These are phyloP conservation scores for Mariannaea sp. DNA, from an alignment of 2,329 filamentous ascomycete species.

Conservation along the genomic window DNA sequence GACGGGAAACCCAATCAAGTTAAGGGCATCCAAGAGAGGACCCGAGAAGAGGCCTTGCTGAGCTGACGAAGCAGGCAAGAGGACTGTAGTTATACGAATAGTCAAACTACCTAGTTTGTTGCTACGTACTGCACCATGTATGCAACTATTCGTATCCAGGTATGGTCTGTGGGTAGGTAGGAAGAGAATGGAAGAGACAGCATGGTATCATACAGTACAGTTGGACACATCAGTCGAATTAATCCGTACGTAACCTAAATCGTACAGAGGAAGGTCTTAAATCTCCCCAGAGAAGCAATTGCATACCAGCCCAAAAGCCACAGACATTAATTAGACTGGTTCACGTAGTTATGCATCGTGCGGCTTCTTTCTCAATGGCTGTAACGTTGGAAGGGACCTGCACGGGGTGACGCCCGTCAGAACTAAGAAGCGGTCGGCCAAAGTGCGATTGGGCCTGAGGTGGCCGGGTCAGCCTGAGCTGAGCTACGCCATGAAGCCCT, in stretches of 20 bases:
- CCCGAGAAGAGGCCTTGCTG: not conserved
- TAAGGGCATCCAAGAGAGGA: not conserved
- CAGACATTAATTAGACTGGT: not conserved
- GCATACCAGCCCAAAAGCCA: not conserved
- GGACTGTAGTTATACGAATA: too few species aligned
- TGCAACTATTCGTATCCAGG: too few species aligned
- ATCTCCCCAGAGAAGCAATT: not conserved
- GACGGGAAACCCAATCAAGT: not conserved
- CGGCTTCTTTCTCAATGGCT: not conserved
- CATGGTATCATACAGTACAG: too few species aligned
- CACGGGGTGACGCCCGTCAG: not conserved
- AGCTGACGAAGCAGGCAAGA: not conserved
- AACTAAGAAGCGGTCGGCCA: slow-evolving; percentile 1
- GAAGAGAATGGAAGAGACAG: not conserved
- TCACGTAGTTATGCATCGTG: not conserved
- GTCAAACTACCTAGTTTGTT: too few species aligned
- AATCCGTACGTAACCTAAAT: too few species aligned
- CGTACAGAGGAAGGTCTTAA: not conserved
- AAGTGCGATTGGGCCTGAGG: slow-evolving; percentile 5
- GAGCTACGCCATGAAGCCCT: slow-evolving; percentile 1
- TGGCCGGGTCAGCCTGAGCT: slow-evolving; percentile 4
- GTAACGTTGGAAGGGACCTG: slow-evolving; percentile 3
- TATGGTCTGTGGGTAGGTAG: not conserved
- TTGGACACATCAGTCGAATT: too few species aligned
- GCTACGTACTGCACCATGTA: too few species aligned